Evolutionary conservation across 2,329 filamentous ascomycete genomes (phyloP), one percentile per base, ranked within the genome.

Genomic region (Fusarium anthophilum): DNA sequence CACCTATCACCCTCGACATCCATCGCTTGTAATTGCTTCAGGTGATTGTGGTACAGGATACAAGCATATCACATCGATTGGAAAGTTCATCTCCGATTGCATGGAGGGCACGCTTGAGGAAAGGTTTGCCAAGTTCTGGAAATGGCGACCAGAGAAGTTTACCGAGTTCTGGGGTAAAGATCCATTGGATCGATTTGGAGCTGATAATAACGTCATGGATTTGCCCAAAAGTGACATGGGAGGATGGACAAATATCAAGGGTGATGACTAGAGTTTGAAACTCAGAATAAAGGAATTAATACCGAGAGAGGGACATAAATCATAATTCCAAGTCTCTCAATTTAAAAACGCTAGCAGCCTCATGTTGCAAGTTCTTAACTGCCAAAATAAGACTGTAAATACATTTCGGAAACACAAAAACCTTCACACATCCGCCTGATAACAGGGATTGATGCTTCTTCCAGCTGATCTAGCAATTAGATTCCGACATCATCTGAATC

Each of bases 41-140:
- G 72, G 73, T n/a, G 73, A 75, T 17, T 70, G 57, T 0, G 73
- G 72, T 0, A 66, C 56, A 0, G 72, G 73, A 4, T 75, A 70
- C 12, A 66, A 70, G n/a, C 69, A 75, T 2, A 75, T 75, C 3
- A 72, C 69, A 0, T 75, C 72, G 1, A 73, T 75, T 24, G 73
- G 73, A 0, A 59, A 62, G 1, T 75, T 66, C 0, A 68, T 75
- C 1, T 57, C 69, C 0, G 72, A 73, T 6, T 75, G 72, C 12
- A 56, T 75, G 41, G 72, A 75, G 50, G 47, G 47, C 0, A 66
- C 17, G 0, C 20, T 75, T 1, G 62, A 75, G 7, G 43, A 71
- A 6, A 65, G 65, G 1, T 75, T 75, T 18, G 55, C 45, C 0
- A 67, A 68, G 48, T 62, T 68, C 4, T 75, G 72, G 73, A 66